A percentile compares a stretch with the other conserved stretches of the same genome.
These are phyloP conservation scores for Dalbergia cultrata DNA, from an alignment of 306 rosid genomes.

Conservation along the genomic window DNA sequence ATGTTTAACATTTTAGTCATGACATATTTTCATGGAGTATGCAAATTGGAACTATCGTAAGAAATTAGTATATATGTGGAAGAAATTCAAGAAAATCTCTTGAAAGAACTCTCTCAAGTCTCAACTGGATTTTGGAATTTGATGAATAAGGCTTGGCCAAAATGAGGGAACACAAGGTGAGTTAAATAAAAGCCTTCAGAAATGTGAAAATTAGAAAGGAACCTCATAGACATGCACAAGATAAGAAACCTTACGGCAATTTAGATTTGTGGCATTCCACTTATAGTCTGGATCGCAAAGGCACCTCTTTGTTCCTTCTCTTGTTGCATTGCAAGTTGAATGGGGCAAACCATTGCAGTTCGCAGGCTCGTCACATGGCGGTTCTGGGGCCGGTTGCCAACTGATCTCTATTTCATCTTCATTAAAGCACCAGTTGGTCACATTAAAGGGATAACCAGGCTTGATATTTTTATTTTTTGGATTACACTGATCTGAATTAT, in stretches of 20 bases:
- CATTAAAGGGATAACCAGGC: constrained; percentile 4
- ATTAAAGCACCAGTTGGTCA: not conserved
- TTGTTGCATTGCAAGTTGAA: constrained; percentile 48
- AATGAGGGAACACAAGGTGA: too few species aligned
- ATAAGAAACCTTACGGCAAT: constrained; percentile 38
- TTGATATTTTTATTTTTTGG: not conserved
- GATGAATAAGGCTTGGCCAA: too few species aligned
- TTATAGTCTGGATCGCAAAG: constrained; percentile 35
- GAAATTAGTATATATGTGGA: too few species aligned
- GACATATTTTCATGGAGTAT: too few species aligned
- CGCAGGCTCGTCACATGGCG: constrained; percentile 24
- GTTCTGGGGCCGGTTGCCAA: constrained; percentile 48
- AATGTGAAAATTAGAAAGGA: too few species aligned
- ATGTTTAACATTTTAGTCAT: too few species aligned
- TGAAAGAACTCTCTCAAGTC: too few species aligned
- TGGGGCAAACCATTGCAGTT: constrained; percentile 50
- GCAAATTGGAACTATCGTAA: too few species aligned
- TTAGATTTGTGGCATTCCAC: constrained; percentile 41
- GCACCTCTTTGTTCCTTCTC: constrained; percentile 41
- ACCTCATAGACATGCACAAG: not conserved
- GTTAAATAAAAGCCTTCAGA: too few species aligned
- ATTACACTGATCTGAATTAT: not conserved
- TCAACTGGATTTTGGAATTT: too few species aligned
- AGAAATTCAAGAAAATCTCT: too few species aligned
- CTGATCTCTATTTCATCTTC: not conserved